phyloP scores from a whole-genome alignment of 1,284 basidiomycete species.

The Pterulicium gracile region DNA sequence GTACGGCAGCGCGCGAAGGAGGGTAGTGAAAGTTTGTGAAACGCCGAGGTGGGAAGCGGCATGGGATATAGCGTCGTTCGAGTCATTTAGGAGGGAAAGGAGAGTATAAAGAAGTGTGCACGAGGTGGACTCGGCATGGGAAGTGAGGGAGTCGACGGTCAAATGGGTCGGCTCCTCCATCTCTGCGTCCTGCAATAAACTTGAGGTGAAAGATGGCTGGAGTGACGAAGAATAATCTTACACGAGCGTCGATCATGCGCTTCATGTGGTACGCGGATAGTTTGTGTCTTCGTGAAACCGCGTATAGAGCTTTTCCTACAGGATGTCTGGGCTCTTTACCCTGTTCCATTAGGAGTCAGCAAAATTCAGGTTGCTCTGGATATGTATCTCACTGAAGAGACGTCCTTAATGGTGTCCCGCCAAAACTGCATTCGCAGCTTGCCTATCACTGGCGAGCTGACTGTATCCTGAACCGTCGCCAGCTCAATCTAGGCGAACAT shows the following conservation, averaged over 20 bases:
- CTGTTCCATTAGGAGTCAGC: slow-evolving; percentile 28
- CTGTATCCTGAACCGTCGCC: slow-evolving; percentile 69
- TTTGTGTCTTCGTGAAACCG: slow-evolving; percentile 39
- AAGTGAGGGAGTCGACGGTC: slow-evolving; percentile 59
- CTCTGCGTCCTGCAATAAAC: slow-evolving; percentile 57
- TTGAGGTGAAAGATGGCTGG: slow-evolving; percentile 11
- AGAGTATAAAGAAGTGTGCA: slow-evolving; percentile 74
- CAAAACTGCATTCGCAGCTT: slow-evolving; percentile 90
- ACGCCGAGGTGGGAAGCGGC: slow-evolving; percentile 71
- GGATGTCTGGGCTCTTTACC: slow-evolving; percentile 74
- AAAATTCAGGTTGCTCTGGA: slow-evolving; percentile 5
- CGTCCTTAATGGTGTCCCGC: slow-evolving; percentile 73
- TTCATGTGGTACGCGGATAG: slow-evolving; percentile 71
- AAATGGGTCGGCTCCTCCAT: slow-evolving; percentile 58
- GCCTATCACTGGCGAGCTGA: slow-evolving; percentile 73
- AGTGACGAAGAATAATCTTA: slow-evolving; percentile 19
- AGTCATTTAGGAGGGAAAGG: slow-evolving; percentile 59
- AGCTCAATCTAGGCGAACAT: slow-evolving; percentile 61
- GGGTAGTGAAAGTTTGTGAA: slow-evolving; percentile 60
- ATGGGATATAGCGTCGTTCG: slow-evolving; percentile 61
- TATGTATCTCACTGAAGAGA: slow-evolving; percentile 47
- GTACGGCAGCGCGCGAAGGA: slow-evolving; percentile 71
- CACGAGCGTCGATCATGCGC: slow-evolving; percentile 79
- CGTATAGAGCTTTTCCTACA: slow-evolving; percentile 66
- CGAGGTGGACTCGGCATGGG: slow-evolving; percentile 70